Evolutionary conservation across 176 grass and related monocot species (phyloP), one percentile per base, ranked within the genome.

Genomic region (Triticum timopheevii): DNA sequence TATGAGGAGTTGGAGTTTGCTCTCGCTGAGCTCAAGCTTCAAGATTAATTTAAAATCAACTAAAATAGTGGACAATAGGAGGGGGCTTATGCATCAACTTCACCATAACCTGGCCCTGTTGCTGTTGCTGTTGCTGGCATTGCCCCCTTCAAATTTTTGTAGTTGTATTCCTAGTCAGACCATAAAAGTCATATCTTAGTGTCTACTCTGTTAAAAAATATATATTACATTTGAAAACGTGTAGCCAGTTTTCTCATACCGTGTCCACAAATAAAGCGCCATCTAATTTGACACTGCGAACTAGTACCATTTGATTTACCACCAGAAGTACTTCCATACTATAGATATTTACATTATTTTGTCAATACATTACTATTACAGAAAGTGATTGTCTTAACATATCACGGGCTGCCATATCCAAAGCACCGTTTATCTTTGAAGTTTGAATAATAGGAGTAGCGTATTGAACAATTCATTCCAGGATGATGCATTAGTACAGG

Each of bases 1-100:
- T 22, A 34, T 49, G 30, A 69, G 65, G 15, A 42, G 39, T 73
- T 85, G 36, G 28, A 30, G 6, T 79, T 81, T 49, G 11, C 50
- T 59, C 28, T 58, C n/a, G 77, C 59, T 69, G 49, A 33, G 23
- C 22, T 83, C 39, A 72, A 71, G 64, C 73, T 90, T 90, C 54
- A 76, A 11, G 4, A n/a, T 50, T 49, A 74, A 47, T 44, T 67
- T 69, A 36, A 73, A 44, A 10, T 85, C 68, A 74, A 52, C 66
- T 54, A 47, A 82, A 77, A 28, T 70, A 86, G 23, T 78, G 38
- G 54, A 86, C 59, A 69, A 17, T 50, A 8, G 27, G 35, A 61
- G 47, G 34, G 33, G 38, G 10, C 9, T 83, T 70, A 6, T 23
- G 61, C 30, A 16, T 15, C 11, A 58, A 20, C 45, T 73, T 84